These are phyloP conservation scores for Tagetes erecta DNA, from an alignment of 129 eudicot genomes.

Conservation along the genomic window DNA sequence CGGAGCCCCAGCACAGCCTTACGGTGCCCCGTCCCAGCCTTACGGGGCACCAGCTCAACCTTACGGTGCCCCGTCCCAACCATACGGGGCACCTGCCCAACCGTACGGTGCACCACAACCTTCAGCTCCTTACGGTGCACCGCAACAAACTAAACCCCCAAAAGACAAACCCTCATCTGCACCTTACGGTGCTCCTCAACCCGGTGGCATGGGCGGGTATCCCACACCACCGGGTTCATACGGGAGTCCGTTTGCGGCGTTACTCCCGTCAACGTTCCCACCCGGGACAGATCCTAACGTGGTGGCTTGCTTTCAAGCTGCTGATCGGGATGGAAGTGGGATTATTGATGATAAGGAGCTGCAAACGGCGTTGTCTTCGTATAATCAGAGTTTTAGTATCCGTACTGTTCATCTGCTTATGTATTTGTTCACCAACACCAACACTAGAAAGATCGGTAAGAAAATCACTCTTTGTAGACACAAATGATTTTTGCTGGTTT, in stretches of 20 bases:
- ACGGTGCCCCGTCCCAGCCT: slow-evolving; percentile 45
- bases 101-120: slow-evolving; percentile 45
- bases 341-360: slow-evolving; percentile 84
- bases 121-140: slow-evolving; percentile 53
- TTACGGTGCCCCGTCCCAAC: slow-evolving; percentile 45
- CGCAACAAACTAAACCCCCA: slow-evolving; percentile 39
- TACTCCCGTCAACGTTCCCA: slow-evolving; percentile 76
- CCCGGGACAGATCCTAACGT: slow-evolving; percentile 92
- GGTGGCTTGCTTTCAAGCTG: slow-evolving; percentile 74
- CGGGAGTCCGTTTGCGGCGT: slow-evolving; percentile 73
- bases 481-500: neutral
- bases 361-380: slow-evolving; percentile 66
- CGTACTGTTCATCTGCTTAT: slow-evolving; percentile 90
- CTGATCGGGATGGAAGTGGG: slow-evolving; percentile 88
- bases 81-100: slow-evolving; percentile 24
- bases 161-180: slow-evolving; percentile 39
- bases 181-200: slow-evolving; percentile 40
- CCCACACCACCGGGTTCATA: slow-evolving; percentile 46
- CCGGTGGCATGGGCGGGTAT: slow-evolving; percentile 36
- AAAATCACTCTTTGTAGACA: neutral
- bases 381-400: slow-evolving; percentile 71
- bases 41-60: slow-evolving; percentile 31
- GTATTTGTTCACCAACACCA: slow-evolving; percentile 79
- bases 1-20: slow-evolving; percentile 35
- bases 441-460: slow-evolving; percentile 64